Base-by-base conservation (phyloP, 163 green algal species). In the Scenedesmus sp. region DNA sequence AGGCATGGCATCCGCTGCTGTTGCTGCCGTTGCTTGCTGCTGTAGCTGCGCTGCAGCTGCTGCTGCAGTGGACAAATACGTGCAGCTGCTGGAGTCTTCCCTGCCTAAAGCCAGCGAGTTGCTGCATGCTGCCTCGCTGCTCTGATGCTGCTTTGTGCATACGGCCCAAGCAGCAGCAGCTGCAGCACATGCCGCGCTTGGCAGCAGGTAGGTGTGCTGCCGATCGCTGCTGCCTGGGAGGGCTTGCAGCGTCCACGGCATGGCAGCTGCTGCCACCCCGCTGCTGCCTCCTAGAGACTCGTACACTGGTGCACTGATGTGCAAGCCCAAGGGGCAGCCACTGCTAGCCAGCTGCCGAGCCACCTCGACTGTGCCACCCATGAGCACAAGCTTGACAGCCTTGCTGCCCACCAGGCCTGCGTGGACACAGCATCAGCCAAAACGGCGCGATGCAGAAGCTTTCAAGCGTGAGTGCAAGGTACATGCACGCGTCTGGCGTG, bases 321-420 rank as follows among this genome's bases (percentile, higher is more conserved):
- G 94, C 1, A 94, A 46, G 16, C 83, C 87, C 26, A 90, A 56
- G 7, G 93, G 49, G 35, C 81, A 88, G 15, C 92, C 92, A 30
- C 56, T 93, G 43, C 81, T 80, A 73, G 95, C 94, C 85, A 96
- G 92, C 43, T 86, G 80, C 76, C 86, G 92, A 18, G 94, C 93
- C 3, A 92, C 85, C 33, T 91, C 89, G 22, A 96, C 92, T 37
- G 94, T 96, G 73, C 95, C 94, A 4, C 93, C 93, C 88, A 92
- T 92, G 0, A 92, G 80, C 33, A 83, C 68, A 1, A 92, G 46
- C 43, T 92, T 92, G 6, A 92, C 88, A 0, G 80, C 88, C 65
- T 92, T 92, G 80, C 65, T 93, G 84, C 43, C 73, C 18, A 79
- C 40, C 35, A 88, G 78, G 22, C 59, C 83, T 78, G 56, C n/a